Base-by-base conservation (phyloP, 2,329 filamentous ascomycete genomes). In the Epichloe uncinata region DNA sequence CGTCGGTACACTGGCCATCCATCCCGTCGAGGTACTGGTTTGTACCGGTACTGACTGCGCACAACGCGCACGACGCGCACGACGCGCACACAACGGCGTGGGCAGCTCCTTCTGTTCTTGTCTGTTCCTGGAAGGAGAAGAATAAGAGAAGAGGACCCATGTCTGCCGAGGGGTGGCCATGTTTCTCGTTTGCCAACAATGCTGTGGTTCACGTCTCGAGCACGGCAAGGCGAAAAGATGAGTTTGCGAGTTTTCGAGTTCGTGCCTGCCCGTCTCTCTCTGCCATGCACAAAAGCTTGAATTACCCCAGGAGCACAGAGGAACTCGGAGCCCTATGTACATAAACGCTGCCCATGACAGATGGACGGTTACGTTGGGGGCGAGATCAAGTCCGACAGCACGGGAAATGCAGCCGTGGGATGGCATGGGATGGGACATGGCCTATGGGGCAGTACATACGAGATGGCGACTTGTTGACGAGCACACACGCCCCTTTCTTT, bases 121-220 rank as follows among this genome's bases (percentile, higher is more conserved):
- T 9, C 26, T 9, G 3, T 66, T 70, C 68, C 71, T 65, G 71
- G 71, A 73, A 74, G 71, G 70, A 72, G 70, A 67, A 64, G 53
- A 37, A 16, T 20, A 46, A 42, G 30, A 48, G 13, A 35, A 18
- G 33, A 30, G 22, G 40, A 15, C 41, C 15, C 5, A 18, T 18
- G 18, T 35, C 13, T 13, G 42, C 43, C 42, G 18, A 22, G 18
- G 18, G 40, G 22, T 45, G 40, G 33, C 15, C 16, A 35, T 40
- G 18, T 48, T 22, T 47, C 35, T 38, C 45, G 8, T 44, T 33
- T 13, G 33, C 33, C 20, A 6, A 38, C 47, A 6, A 38, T 47
- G 48, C 41, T 26, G 48, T 44, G 44, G 44, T 48, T 9, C n/a
- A 43, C 48, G 45, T 44, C 45, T 48, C 45, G 43, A 45, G 47